Evolutionary conservation across 2,329 filamentous ascomycete species (phyloP), one percentile per base, ranked within the genome.

Genomic region (Aspergillus bombycis): DNA sequence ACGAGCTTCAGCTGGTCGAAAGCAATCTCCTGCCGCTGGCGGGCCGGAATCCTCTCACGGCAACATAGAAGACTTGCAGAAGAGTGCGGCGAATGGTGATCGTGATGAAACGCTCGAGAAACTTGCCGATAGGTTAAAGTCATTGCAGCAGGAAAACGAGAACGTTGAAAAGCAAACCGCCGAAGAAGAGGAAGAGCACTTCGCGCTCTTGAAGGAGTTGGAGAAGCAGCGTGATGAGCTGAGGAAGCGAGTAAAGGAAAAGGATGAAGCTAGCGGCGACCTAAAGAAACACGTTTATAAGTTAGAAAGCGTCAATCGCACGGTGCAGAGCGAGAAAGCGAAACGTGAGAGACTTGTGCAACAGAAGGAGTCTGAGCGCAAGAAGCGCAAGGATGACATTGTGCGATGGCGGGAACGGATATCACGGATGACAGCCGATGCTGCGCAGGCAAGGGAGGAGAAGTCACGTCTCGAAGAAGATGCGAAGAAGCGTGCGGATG

Each of bases 231-330:
- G 92, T 64, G 92, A 96, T 68, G 86, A 90, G 57, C 88, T 97
- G 75, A 89, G 86, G 71, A 89, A 90, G 65, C 85, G 89, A 23
- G 83, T 95, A 60, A 95, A 92, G 75, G 92, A 96, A 73, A 97
- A 96, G 76, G 94, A 98, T 68, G 93, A 96, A 72, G 91, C 89
- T 57, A 97, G 93, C 56, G 89, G 92, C 52, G 93, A 93, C 73
- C 80, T 97, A 60, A 92, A 91, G 72, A 90, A 90, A 66, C 90
- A 94, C 73, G 89, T 96, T 59, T 89, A 92, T 58, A 88, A 87
- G 53, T 88, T 94, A 7, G 93, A 96, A 76, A 88, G 92, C 59
- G 85, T 91, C 67, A 97, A 96, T 81, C 88, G 93, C 55, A 86
- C 88, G 5, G 90, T 92, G 1, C 91, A 96, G 74, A 91, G 90